Evolutionary conservation across 2,329 filamentous ascomycete species (phyloP), one percentile per base, ranked within the genome.

Genomic region (Aotearoamyces nothofagi): DNA sequence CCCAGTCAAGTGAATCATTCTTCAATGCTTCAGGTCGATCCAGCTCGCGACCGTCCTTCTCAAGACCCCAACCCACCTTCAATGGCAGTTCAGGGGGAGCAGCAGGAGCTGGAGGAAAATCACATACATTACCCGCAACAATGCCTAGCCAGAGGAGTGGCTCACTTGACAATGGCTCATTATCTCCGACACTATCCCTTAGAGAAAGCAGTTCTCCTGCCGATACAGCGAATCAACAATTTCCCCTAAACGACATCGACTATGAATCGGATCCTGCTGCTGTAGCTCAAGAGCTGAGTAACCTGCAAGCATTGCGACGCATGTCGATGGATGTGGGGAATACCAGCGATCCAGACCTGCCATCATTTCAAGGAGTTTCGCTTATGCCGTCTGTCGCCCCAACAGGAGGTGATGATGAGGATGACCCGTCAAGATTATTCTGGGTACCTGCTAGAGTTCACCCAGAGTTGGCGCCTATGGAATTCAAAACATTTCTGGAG

Each of bases 371-470:
- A 31, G 62, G 62, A 29, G 61, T 72, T 48, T 66, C 66, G 4
- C 56, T 74, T 22, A 68, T 82, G 56, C 75, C 80, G 3, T 66
- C 77, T 11, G 67, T 77, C 37, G 77, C 80, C 11, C 80, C 81
- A 2, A 72, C 64, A 3, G 69, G 73, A 17, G 68, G 71, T 35
- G 78, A 82, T 37, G 78, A 92, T 44, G 84, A 92, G 49, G 78
- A 84, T 43, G 87, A 96, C 49, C 73, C 83, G 5, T 84, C 86
- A 2, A 70, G 84, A 37, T 57, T 96, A 34, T 80, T 96, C 40
- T 98, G 90, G 90, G 90, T 98, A 5, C 90, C 90, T 4, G 90
- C 90, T 14, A 73, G 84, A 33, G 67, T 98, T 15, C 90, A 98
- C 45, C 90, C 90, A 1, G 90, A 98, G 53, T 62, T 98, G 27